phyloP scores from a whole-genome alignment of 2,329 filamentous ascomycete genomes.

The Xylaria sp. region DNA sequence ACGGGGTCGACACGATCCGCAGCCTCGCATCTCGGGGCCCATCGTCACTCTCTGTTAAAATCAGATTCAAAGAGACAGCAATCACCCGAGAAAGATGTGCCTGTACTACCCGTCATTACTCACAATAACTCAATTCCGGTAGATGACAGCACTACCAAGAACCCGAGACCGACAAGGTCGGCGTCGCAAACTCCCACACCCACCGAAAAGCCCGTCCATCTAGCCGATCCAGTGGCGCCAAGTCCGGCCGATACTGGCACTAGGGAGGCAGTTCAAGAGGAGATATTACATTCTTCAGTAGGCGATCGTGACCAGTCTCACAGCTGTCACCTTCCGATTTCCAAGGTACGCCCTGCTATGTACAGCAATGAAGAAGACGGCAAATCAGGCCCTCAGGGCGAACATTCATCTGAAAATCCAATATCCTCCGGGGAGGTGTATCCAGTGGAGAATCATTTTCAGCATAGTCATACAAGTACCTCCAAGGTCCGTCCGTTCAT shows the following conservation, averaged over 20 bases:
- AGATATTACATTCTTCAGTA: neutral
- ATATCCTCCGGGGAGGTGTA: slow-evolving; percentile 16
- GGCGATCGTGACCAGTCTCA: slow-evolving; percentile 26
- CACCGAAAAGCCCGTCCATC: neutral
- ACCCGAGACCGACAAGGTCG: neutral
- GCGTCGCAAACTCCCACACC: neutral
- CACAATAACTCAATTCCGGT: slow-evolving; percentile 10
- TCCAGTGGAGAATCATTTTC: slow-evolving; percentile 27
- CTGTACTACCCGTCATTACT: slow-evolving; percentile 46
- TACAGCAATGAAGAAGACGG: slow-evolving; percentile 8
- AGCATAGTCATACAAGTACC: slow-evolving; percentile 29
- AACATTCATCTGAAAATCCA: slow-evolving; percentile 24
- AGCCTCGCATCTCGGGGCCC: slow-evolving; percentile 37
- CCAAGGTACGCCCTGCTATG: slow-evolving; percentile 43
- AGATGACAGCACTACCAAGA: neutral
- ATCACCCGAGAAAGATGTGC: slow-evolving; percentile 41
- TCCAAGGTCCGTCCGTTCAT: slow-evolving; percentile 40
- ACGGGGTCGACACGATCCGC: slow-evolving; percentile 43
- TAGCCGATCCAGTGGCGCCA: neutral
- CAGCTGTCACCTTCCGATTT: slow-evolving; percentile 32
- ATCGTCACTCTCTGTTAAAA: slow-evolving; percentile 45
- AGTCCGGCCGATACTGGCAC: neutral
- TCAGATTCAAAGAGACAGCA: slow-evolving; percentile 33
- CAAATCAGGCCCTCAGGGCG: neutral
- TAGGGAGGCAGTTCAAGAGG: neutral